These are phyloP conservation scores for Raphanus sativus DNA, from an alignment of 345 rosid species.

Conservation along the genomic window DNA sequence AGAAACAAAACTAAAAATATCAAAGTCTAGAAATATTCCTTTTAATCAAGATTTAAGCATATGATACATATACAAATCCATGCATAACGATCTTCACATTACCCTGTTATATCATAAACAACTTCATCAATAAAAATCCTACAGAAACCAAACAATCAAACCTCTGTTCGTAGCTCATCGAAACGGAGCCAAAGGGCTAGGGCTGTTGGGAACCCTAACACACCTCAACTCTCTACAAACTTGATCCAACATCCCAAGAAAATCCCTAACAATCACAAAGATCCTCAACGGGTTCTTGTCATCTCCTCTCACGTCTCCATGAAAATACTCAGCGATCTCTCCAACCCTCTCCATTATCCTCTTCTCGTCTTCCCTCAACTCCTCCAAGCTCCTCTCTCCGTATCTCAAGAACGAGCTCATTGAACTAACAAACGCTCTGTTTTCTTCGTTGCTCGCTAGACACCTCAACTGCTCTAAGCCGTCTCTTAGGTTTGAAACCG, in stretches of 20 bases:
- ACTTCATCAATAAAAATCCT: slow-evolving; percentile 22
- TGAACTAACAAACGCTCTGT: slow-evolving; percentile 49
- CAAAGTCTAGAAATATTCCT: neutral
- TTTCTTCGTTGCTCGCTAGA: slow-evolving; percentile 51
- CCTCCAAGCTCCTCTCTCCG: slow-evolving; percentile 64
- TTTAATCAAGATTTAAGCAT: slow-evolving; percentile 3
- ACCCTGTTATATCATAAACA: slow-evolving; percentile 27
- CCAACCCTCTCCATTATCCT: slow-evolving; percentile 66
- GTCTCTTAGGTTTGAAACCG: slow-evolving; percentile 72
- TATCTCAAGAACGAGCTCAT: slow-evolving; percentile 60
- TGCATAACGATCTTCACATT: slow-evolving; percentile 1
- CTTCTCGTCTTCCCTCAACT: slow-evolving; percentile 69
- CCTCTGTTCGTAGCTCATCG: slow-evolving; percentile 37
- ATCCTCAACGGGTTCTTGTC: slow-evolving; percentile 85
- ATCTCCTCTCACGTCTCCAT: slow-evolving; percentile 83
- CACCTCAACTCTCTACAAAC: slow-evolving; percentile 87
- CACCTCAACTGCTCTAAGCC: slow-evolving; percentile 57
- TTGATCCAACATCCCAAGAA: slow-evolving; percentile 90
- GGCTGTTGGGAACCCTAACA: slow-evolving; percentile 55
- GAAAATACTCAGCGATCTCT: slow-evolving; percentile 88
- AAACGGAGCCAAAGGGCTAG: slow-evolving; percentile 83
- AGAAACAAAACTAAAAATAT: too few relatives aligned
- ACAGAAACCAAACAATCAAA: slow-evolving; percentile 13
- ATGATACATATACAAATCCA: slow-evolving; percentile 23
- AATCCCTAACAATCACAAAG: slow-evolving; percentile 96